A percentile compares a stretch with the other conserved stretches of the same genome.
Evolutionary conservation across 129 eudicot genomes (phyloP).

Genomic region (Tagetes patula): DNA sequence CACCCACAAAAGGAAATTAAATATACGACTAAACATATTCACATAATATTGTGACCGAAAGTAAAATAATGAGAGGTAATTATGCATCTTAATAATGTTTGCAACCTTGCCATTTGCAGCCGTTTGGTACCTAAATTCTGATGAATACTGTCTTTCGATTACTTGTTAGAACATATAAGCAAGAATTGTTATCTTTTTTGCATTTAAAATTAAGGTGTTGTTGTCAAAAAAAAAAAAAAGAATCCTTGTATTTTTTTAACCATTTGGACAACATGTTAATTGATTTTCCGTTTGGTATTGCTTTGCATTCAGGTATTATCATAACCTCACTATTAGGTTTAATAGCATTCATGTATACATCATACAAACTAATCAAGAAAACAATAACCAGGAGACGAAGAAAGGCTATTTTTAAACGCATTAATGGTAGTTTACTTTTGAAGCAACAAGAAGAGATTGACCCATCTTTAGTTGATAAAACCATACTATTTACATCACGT

Average conservation of each 20-base stretch:
- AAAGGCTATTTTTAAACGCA: constrained; percentile 17
- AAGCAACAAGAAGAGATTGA: constrained; percentile 23
- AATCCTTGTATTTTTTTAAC: not conserved
- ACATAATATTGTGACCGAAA: too few species aligned
- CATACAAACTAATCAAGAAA: constrained; percentile 9
- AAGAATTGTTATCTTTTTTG: too few species aligned
- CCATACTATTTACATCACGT: constrained; percentile 26
- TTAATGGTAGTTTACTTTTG: constrained; percentile 32
- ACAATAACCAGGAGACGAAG: not conserved
- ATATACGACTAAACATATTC: too few species aligned
- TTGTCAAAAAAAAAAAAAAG: too few species aligned
- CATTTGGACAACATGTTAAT: not conserved
- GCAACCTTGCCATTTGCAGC: too few species aligned
- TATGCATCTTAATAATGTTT: too few species aligned
- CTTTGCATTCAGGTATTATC: not conserved
- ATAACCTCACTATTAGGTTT: not conserved
- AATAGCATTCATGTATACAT: constrained; percentile 8
- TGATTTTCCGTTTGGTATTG: not conserved
- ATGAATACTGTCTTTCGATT: too few species aligned
- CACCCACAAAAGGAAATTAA: too few species aligned
- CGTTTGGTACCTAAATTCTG: too few species aligned
- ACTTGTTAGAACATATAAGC: too few species aligned
- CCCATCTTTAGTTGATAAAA: constrained; percentile 18
- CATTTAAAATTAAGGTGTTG: too few species aligned
- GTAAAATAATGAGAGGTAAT: too few species aligned